Conservation (phyloP, 768 basidiomycete genomes). For the Stropharia rugosoannulata region DNA sequence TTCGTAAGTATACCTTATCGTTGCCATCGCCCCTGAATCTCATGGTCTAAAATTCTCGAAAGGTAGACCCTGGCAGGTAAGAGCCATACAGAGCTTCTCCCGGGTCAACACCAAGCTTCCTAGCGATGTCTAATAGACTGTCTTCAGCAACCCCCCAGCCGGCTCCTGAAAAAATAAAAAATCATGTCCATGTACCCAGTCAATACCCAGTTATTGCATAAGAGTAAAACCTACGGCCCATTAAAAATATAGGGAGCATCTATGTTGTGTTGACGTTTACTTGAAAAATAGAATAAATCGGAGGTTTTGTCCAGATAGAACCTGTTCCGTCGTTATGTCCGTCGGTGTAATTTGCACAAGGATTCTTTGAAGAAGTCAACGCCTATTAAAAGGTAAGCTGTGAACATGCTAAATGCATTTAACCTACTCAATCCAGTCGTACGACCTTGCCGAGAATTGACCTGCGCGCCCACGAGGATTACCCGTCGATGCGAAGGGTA, state of each 20-base stretch:
- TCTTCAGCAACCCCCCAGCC: too few relatives aligned
- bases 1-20: constrained; percentile 15
- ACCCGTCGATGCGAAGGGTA: constrained; percentile 5
- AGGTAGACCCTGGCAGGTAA: background rate
- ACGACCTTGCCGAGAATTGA: constrained; percentile 12
- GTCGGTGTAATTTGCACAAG: constrained; percentile 6
- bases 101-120: too few relatives aligned
- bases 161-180: too few relatives aligned
- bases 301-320: background rate
- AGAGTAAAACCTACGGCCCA: too few relatives aligned
- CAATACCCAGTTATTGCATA: too few relatives aligned
- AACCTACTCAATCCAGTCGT: constrained; percentile 1
- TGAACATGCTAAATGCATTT: constrained; percentile 1
- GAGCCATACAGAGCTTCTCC: too few relatives aligned
- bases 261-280: too few relatives aligned
- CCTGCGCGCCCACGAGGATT: constrained; percentile 13
- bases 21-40: constrained; percentile 12
- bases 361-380: constrained; percentile 5
- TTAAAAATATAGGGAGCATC: too few relatives aligned
- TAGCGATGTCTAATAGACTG: too few relatives aligned
- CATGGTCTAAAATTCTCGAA: background rate
- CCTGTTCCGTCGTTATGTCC: constrained; percentile 7
- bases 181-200: too few relatives aligned
- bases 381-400: constrained; percentile 12
- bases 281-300: too few relatives aligned